Conservation (phyloP, 306 rosid genomes). For the Cyclanthera cordifolia region DNA sequence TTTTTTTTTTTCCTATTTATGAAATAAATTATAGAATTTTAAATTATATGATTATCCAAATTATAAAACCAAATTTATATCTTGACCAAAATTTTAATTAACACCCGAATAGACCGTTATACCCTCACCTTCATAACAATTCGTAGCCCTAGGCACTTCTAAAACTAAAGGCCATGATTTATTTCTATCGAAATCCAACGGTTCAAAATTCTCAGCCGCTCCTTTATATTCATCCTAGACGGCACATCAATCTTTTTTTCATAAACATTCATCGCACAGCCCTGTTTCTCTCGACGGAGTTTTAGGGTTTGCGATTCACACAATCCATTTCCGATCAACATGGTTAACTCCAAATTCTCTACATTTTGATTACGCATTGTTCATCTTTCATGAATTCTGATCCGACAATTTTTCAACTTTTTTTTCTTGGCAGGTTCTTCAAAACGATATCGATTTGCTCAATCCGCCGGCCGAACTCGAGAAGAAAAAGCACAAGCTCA, state of each 20-base stretch:
- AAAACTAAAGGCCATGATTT: background rate
- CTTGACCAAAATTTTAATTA: too few species aligned
- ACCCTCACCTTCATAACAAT: background rate
- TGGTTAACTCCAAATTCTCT: background rate
- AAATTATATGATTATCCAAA: too few species aligned
- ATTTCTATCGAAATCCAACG: background rate
- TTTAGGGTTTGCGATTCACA: constrained; percentile 12
- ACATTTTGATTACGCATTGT: background rate
- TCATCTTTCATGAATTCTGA: background rate
- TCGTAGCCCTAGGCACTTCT: background rate
- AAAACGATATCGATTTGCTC: constrained; percentile 47
- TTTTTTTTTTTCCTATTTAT: too few species aligned
- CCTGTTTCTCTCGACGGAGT: background rate
- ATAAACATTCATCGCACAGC: background rate
- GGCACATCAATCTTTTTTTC: background rate
- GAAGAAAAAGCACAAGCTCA: constrained; percentile 56
- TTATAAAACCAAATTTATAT: too few species aligned
- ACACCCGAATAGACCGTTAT: background rate
- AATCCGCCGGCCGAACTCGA: constrained; percentile 47
- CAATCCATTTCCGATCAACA: background rate
- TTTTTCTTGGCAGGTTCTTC: constrained; percentile 30
- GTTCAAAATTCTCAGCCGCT: background rate
- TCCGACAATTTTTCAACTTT: background rate
- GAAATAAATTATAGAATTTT: too few species aligned
- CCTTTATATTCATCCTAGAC: background rate